These are phyloP conservation scores for Astrocystis sublimbata DNA, from an alignment of 495 filamentous ascomycete genomes.

Conservation along the genomic window DNA sequence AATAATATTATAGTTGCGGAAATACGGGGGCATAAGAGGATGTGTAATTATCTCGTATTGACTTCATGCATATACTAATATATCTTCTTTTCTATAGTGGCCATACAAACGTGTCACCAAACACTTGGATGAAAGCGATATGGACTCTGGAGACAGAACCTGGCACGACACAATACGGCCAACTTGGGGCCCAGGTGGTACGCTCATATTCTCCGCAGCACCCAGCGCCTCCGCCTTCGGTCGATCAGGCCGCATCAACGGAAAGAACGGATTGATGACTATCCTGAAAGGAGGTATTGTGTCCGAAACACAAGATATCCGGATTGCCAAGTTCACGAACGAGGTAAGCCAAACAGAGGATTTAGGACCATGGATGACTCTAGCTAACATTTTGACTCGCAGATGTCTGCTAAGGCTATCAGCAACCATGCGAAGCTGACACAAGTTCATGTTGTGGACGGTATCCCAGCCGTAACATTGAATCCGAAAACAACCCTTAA, in stretches of 20 bases:
- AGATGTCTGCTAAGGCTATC: constrained; percentile 34
- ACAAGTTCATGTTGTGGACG: constrained; percentile 29
- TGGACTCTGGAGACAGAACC: constrained; percentile 58
- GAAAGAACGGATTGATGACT: constrained; percentile 34
- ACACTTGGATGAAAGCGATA: constrained; percentile 57
- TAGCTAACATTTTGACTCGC: not conserved
- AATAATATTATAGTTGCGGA: constrained; percentile 19
- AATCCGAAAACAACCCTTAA: constrained; percentile 28
- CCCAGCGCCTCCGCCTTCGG: constrained; percentile 37
- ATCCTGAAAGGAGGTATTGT: constrained; percentile 33
- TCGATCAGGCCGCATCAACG: constrained; percentile 27
- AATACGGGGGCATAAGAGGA: constrained; percentile 36
- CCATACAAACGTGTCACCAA: constrained; percentile 79
- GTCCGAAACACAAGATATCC: constrained; percentile 48
- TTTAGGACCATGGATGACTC: constrained; percentile 16
- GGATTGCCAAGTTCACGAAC: constrained; percentile 53
- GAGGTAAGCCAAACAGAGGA: constrained; percentile 40
- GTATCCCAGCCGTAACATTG: constrained; percentile 51
- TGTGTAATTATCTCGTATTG: constrained; percentile 33
- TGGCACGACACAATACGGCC: constrained; percentile 71
- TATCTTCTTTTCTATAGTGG: constrained; percentile 65
- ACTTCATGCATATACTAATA: constrained; percentile 33
- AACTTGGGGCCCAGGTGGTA: constrained; percentile 74
- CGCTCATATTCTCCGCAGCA: constrained; percentile 61
- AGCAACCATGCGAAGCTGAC: constrained; percentile 25